Conservation (phyloP, 2,329 filamentous ascomycete genomes). For the Microsporum canis region DNA sequence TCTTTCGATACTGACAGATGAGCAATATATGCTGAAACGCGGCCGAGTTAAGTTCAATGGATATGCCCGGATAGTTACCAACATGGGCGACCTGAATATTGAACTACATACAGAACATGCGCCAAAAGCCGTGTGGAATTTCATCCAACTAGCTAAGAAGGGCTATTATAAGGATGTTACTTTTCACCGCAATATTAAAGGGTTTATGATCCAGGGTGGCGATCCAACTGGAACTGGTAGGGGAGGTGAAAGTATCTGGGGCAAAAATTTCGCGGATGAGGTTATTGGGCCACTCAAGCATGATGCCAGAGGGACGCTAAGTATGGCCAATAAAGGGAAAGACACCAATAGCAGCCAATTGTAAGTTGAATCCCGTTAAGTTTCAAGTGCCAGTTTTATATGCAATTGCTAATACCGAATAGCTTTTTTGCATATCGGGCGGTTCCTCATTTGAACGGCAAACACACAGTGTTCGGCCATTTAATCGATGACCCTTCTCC, state of each 20-base stretch:
- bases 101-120: slow-evolving; percentile 86
- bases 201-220: slow-evolving; percentile 97
- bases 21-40: slow-evolving; percentile 93
- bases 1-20: slow-evolving; percentile 74
- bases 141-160: slow-evolving; percentile 72
- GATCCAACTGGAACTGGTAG: slow-evolving; percentile 86
- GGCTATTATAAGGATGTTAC: slow-evolving; percentile 76
- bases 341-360: slow-evolving; percentile 94
- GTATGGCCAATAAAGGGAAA: slow-evolving; percentile 98
- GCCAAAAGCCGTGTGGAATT: slow-evolving; percentile 94
- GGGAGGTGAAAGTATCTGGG: slow-evolving; percentile 86
- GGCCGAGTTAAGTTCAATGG: slow-evolving; percentile 80
- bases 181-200: slow-evolving; percentile 89
- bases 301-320: slow-evolving; percentile 63
- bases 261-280: slow-evolving; percentile 87
- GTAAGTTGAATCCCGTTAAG: slow-evolving; percentile 23
- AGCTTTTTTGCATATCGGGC: slow-evolving; percentile 80
- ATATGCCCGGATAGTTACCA: slow-evolving; percentile 83
- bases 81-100: slow-evolving; percentile 70
- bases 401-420: slow-evolving; percentile 2
- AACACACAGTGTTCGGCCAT: slow-evolving; percentile 92
- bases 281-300: slow-evolving; percentile 84
- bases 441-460: slow-evolving; percentile 75
- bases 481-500: slow-evolving; percentile 56
- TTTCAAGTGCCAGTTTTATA: slow-evolving; percentile 22